Evolutionary conservation across 495 filamentous ascomycete genomes (phyloP), one percentile per base, ranked within the genome.

Genomic region (Talaromyces proteolyticus): DNA sequence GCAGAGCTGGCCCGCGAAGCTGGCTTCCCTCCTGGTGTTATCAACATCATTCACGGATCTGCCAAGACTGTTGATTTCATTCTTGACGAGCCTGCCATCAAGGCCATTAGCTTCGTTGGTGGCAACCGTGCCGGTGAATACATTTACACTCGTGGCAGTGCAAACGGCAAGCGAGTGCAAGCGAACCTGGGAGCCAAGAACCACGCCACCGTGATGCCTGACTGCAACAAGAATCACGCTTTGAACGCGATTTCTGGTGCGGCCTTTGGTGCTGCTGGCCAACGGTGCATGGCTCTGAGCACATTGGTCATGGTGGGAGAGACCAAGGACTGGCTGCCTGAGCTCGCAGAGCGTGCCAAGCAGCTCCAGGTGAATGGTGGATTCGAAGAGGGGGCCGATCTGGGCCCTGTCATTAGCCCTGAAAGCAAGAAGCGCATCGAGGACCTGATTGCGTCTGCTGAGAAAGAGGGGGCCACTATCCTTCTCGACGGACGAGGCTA

Each of bases 141-240:
- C 70, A 99, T 99, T 67, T 97, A 86, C 68, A 67, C 79, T 42
- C 86, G 91, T 43, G 94, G 81, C 17, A 94, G 91, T 6, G 91
- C 91, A 55, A 91, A 96, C 60, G 93, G 93, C 48, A 87, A 87
- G 69, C 80, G 83, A 57, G 91, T 96, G n/a, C 93, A 99, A 70
- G 93, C 93, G 59, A 99, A 99, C 67, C 72, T 99, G 47, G 93
- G 93, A 19, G 93, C 93, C 39, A 99, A 99, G 81, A 99, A 99
- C 77, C 93, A 99, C 65, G 92, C 91, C 20, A 88, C 89, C 24
- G 84, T 99, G 19, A 79, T 97, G 53, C 93, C 94, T 1, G 93
- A 99, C 74, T 88, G 86, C 72, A 96, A 96, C 75, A 96, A 96
- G 81, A 96, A 97, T 71, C 91, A 96, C 23, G 85, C 94, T 51